phyloP scores from a whole-genome alignment of 139 green algal genomes.

The Chlorella sp. region DNA sequence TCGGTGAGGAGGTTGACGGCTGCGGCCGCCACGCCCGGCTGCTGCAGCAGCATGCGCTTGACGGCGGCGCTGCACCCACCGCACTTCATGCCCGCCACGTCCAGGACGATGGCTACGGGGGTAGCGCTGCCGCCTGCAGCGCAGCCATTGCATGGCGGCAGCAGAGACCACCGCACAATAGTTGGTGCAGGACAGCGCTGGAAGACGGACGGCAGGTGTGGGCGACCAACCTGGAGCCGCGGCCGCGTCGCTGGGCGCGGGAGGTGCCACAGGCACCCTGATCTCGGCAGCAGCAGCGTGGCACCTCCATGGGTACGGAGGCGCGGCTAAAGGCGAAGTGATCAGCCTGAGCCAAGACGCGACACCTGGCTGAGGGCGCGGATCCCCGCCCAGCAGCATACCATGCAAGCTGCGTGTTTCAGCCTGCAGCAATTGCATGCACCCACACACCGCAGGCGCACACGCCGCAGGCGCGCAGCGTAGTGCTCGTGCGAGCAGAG shows the following conservation, averaged over 20 bases:
- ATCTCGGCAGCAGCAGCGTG: too few species aligned
- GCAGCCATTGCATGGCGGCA: neutral
- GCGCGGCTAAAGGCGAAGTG: too few species aligned
- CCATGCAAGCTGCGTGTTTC: too few species aligned
- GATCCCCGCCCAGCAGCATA: too few species aligned
- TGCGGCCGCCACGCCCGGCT: constrained; percentile 48
- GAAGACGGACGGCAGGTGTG: neutral
- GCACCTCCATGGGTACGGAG: too few species aligned
- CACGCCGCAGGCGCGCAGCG: too few species aligned
- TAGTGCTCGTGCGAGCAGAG: too few species aligned
- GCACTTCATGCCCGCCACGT: constrained; percentile 77
- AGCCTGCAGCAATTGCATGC: too few species aligned
- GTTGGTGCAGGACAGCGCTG: neutral
- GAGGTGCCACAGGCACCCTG: too few species aligned
- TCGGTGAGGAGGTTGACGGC: constrained; percentile 77
- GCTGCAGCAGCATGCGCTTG: constrained; percentile 60
- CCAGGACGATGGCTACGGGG: constrained; percentile 51
- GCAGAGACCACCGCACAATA: neutral
- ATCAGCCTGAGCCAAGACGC: too few species aligned
- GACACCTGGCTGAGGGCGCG: too few species aligned
- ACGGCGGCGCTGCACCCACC: constrained; percentile 72
- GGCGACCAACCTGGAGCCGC: neutral
- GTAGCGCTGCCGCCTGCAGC: neutral
- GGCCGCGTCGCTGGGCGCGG: neutral
- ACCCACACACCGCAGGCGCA: too few species aligned